Base-by-base conservation (phyloP, 208 protist species). In the Trypanosoma melophagium region DNA sequence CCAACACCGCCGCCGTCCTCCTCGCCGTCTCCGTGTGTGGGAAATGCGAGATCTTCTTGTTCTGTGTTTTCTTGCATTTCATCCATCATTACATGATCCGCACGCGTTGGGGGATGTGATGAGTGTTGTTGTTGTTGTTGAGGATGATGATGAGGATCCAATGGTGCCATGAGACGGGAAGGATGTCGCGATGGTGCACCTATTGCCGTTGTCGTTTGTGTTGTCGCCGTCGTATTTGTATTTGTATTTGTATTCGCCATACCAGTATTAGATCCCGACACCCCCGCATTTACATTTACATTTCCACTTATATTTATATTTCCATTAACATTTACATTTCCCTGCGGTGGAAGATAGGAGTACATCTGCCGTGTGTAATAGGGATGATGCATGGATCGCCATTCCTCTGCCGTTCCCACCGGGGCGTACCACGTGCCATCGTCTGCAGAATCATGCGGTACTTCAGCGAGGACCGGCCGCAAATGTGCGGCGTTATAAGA, bases 361-460 rank as follows among this genome's bases (percentile, higher is more conserved):
- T 45, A 21, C 54, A 54, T 28, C 1, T 50, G 1, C 19, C 22
- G 17, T 2, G 49, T 38, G n/a, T 35, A 35, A 5, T 35, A 35
- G 1, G 28, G 1, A 35, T 50, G 1, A 35, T 50, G n/a, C 56
- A 57, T 21, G n/a, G 22, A 44, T 9, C 19, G 21, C 7, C 59
- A 21, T 25, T 40, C 35, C 0, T 59, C 35, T 13, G 50, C 24
- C 1, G 49, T 17, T 16, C 52, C 31, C 31, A 70, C 60, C 22
- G 68, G 68, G 9, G 25, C 51, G 21, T 73, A 73, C 60, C 59
- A 73, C 10, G 60, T 62, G 2, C 60, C 68, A 47, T 62, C 60
- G n/a, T 66, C 60, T 4, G 44, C 54, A 13, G 60, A 66, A 7
- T 67, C 60, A 10, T 61, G 59, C 41, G 58, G 68, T 9, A 73